Conservation (phyloP, 306 rosid species). For the Acacia confusa region DNA sequence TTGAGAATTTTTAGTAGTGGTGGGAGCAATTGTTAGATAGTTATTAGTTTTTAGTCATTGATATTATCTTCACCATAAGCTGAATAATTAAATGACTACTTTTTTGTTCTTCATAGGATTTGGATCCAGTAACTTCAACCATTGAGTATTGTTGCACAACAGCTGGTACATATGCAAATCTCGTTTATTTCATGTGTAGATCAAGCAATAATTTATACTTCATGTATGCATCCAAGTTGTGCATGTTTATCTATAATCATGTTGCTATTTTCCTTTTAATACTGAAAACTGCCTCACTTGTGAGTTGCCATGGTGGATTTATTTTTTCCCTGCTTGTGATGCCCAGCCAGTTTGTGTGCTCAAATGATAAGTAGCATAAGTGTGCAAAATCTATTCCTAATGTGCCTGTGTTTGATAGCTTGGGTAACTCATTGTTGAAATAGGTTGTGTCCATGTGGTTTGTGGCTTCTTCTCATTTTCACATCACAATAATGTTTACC, state of each 20-base stretch:
- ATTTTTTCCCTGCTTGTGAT: background rate
- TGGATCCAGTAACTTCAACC: constrained; percentile 76
- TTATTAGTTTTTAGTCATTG: background rate
- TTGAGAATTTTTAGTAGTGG: background rate
- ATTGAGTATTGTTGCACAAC: constrained; percentile 84
- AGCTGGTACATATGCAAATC: constrained; percentile 66
- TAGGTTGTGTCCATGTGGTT: constrained; percentile 21
- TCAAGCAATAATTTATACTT: constrained; percentile 17
- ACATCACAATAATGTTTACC: background rate
- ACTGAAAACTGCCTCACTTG: constrained; percentile 23
- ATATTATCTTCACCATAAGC: constrained; percentile 15
- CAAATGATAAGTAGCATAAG: background rate
- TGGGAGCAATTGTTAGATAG: constrained; percentile 1
- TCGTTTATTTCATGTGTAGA: constrained; percentile 28
- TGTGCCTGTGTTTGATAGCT: constrained; percentile 11
- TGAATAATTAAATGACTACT: constrained; percentile 24
- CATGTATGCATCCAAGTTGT: background rate
- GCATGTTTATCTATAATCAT: constrained; percentile 10
- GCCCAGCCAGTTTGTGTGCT: constrained; percentile 8
- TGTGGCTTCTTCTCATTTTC: background rate
- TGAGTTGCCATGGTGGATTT: background rate
- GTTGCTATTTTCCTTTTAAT: constrained; percentile 6
- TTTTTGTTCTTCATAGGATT: constrained; percentile 54
- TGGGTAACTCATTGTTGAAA: constrained; percentile 8
- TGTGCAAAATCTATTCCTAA: background rate